These are phyloP conservation scores for Xylaria polymorpha DNA, from an alignment of 2,329 filamentous ascomycete genomes.

Conservation along the genomic window DNA sequence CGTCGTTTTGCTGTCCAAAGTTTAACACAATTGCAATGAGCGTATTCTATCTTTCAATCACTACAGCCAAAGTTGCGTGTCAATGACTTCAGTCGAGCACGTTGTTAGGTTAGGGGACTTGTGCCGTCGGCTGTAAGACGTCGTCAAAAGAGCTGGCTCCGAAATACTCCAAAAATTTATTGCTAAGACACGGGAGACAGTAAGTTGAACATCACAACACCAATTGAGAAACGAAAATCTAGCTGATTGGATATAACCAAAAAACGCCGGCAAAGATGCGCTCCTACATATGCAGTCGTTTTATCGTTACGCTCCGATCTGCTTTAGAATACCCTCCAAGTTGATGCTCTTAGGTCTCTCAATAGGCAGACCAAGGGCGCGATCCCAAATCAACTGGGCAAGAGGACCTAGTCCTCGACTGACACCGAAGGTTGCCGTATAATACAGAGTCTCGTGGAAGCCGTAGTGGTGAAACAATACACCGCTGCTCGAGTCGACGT, in stretches of 20 bases:
- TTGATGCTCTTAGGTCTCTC: conserved; percentile 99
- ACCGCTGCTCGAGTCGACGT: conserved; percentile 92
- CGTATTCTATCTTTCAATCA: background rate
- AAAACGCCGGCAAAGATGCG: conserved; percentile 35
- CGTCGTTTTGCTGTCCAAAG: conserved; percentile 1
- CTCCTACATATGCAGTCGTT: conserved; percentile 33
- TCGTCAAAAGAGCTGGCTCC: background rate
- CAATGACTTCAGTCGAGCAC: background rate
- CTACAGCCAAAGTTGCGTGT: background rate
- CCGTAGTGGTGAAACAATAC: conserved; percentile 98
- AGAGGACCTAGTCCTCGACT: conserved; percentile 83
- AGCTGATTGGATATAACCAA: conserved; percentile 36
- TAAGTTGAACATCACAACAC: conserved; percentile 16
- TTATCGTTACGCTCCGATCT: conserved; percentile 57
- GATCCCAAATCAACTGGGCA: conserved; percentile 95
- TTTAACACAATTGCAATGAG: background rate
- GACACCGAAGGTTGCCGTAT: conserved; percentile 79
- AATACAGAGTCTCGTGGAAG: conserved; percentile 97
- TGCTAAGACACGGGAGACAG: background rate
- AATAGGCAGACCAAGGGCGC: conserved; percentile 91
- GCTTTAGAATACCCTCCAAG: conserved; percentile 83
- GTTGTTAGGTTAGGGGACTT: background rate
- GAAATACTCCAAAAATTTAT: background rate
- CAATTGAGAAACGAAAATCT: conserved; percentile 35
- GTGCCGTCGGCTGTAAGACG: background rate